Base-by-base conservation (phyloP, 2,329 filamentous ascomycete genomes). In the Tolypocladium paradoxum region DNA sequence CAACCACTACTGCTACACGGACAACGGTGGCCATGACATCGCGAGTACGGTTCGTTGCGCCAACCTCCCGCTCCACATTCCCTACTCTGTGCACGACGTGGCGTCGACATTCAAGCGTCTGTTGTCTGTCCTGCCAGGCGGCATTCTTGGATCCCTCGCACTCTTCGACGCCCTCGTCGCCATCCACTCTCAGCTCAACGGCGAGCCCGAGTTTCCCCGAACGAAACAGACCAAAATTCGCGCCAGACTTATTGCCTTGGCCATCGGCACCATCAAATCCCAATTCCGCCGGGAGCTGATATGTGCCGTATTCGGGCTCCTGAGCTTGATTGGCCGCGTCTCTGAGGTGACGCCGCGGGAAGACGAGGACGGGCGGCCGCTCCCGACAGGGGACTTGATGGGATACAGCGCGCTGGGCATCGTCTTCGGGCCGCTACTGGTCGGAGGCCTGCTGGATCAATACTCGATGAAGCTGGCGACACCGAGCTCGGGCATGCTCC, bases 41-140 rank as follows among this genome's bases (percentile, higher is more conserved):
- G 69, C 80, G 2, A 73, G 73, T 48, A 87, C 83, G 0, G 79
- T 82, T 31, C 73, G 79, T 35, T 79, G 74, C 49, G 76, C 81
- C 6, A 81, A 74, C 40, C 69, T 87, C 2, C 84, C 84, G 4
- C 64, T 68, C 2, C 81, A 85, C 59, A 81, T 87, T 55, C 74
- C 74, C 37, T 78, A 73, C 48, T 75, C 78, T 7, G 72, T 81
- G 4, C 81, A 87, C 56, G 84, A 87, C 65, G 78, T 87, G 33
- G 83, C 83, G 2, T 83, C 82, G 2, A 75, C 80, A 0, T 86
- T 88, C 66, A 87, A 87, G 60, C 77, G 75, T 14, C 71, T 88
- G n/a, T 69, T 88, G 0, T 74, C 76, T 0, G 78, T 79, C 1
- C 64, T 88, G 0, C 83, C 83, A 0, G 83, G 83, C 0, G 84